phyloP scores from a whole-genome alignment of 306 rosid genomes.

The Prunus fruticosa region DNA sequence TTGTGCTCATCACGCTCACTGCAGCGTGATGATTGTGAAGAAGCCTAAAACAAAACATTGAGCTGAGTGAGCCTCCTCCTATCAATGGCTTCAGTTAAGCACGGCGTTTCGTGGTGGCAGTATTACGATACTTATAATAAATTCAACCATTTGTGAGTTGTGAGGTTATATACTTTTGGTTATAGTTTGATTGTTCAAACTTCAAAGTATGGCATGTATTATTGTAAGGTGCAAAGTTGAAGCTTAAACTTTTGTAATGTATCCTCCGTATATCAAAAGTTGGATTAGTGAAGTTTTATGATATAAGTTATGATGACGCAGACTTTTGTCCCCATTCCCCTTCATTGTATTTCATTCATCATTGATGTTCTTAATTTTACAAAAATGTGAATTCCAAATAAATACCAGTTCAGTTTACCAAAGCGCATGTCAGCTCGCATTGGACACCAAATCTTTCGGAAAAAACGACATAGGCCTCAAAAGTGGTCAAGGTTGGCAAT shows the following conservation, averaged over 20 bases:
- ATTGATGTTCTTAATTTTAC: too few species aligned
- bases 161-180: background rate
- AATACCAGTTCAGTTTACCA: too few species aligned
- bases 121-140: background rate
- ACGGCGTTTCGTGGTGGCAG: background rate
- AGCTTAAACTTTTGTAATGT: background rate
- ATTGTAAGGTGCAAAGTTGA: background rate
- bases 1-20: constrained; percentile 19
- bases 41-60: constrained; percentile 17
- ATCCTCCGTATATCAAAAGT: background rate
- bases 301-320: background rate
- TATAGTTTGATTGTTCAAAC: background rate
- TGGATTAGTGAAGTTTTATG: background rate
- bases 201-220: background rate
- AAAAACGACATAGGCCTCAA: background rate
- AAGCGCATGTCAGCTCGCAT: background rate
- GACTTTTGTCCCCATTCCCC: too few species aligned
- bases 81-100: background rate
- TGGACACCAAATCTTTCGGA: background rate
- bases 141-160: background rate
- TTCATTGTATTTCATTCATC: too few species aligned
- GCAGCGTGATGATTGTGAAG: constrained; percentile 26
- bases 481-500: background rate
- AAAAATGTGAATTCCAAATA: too few species aligned
- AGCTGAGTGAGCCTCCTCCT: background rate